Conservation (phyloP, 345 rosid genomes). For the Melastoma malabathricum region DNA sequence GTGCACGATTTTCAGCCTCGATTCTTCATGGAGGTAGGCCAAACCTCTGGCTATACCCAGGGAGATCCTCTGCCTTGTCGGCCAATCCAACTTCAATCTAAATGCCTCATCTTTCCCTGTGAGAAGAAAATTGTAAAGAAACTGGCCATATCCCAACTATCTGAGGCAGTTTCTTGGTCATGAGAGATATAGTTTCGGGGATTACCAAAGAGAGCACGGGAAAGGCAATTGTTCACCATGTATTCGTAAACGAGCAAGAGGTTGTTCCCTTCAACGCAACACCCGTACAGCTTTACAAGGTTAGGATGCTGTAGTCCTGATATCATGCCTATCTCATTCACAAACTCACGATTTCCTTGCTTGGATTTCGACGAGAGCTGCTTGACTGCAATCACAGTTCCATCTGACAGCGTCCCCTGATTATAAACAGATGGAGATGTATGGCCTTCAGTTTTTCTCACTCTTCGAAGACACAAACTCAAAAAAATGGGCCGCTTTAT, state of each 20-base stretch:
- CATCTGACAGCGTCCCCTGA: slow-evolving; percentile 57
- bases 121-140: slow-evolving; percentile 4
- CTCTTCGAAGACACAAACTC: neutral
- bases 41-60: slow-evolving; percentile 69
- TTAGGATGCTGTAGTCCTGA: slow-evolving; percentile 72
- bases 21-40: slow-evolving; percentile 75
- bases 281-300: slow-evolving; percentile 62
- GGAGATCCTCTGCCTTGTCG: slow-evolving; percentile 54
- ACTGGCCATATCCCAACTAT: too few relatives aligned
- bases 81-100: slow-evolving; percentile 58
- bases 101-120: slow-evolving; percentile 35
- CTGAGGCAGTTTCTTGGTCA: too few relatives aligned
- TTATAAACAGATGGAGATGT: slow-evolving; percentile 7
- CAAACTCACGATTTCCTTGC: slow-evolving; percentile 69
- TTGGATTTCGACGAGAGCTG: slow-evolving; percentile 58
- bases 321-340: slow-evolving; percentile 67
- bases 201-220: slow-evolving; percentile 56
- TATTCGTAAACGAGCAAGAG: slow-evolving; percentile 57
- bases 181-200: neutral
- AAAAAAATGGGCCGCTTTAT: neutral
- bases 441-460: too few relatives aligned
- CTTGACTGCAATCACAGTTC: slow-evolving; percentile 59
- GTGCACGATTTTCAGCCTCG: slow-evolving; percentile 73
- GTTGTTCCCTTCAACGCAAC: slow-evolving; percentile 69
- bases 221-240: slow-evolving; percentile 61